Conservation (phyloP, 2,329 filamentous ascomycete species). For the Aspergillus cejpii region DNA sequence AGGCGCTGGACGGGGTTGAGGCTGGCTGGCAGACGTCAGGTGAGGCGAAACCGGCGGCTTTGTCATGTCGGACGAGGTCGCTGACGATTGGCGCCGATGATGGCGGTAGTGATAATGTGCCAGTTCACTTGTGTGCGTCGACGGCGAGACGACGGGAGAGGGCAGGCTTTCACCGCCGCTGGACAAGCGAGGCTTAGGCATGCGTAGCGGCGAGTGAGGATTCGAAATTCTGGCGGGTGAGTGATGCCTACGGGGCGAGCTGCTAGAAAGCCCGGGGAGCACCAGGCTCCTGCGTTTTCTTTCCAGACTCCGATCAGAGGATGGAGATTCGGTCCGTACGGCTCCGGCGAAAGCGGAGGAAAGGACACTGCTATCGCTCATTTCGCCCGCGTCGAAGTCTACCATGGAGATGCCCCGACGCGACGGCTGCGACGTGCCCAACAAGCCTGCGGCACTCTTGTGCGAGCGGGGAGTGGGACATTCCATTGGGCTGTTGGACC, state of each 20-base stretch:
- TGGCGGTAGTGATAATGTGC: constrained; percentile 51
- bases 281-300: constrained; percentile 83
- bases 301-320: constrained; percentile 78
- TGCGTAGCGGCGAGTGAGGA: constrained; percentile 79
- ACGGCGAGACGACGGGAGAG: constrained; percentile 84
- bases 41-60: constrained; percentile 75
- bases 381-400: constrained; percentile 75
- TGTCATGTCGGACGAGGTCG: constrained; percentile 65
- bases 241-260: constrained; percentile 74
- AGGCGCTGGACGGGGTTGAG: constrained; percentile 78
- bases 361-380: constrained; percentile 76
- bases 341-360: constrained; percentile 70
- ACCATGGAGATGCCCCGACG: constrained; percentile 72
- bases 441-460: constrained; percentile 52
- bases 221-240: constrained; percentile 71
- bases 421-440: constrained; percentile 53
- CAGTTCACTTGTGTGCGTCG: constrained; percentile 72
- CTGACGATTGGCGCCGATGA: constrained; percentile 85
- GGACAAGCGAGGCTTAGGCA: constrained; percentile 69
- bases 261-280: constrained; percentile 61
- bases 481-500: constrained; percentile 84
- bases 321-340: constrained; percentile 77
- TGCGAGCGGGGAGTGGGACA: constrained; percentile 87
- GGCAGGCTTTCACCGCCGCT: constrained; percentile 51
- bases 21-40: constrained; percentile 67